Evolutionary conservation across 257 asterid genomes (phyloP).

Genomic region (Nicotiana knightiana): DNA sequence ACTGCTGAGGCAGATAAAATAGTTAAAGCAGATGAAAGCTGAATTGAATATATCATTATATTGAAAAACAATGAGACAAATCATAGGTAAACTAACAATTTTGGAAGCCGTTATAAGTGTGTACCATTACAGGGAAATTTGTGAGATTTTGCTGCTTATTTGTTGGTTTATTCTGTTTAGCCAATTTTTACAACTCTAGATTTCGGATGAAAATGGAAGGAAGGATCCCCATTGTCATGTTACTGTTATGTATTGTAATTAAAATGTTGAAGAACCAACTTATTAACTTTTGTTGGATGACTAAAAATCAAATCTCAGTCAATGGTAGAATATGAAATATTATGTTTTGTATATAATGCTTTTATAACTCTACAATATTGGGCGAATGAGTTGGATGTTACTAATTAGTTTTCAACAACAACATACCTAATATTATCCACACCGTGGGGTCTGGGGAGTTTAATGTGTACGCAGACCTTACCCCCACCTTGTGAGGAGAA

Average conservation of each 20-base stretch:
- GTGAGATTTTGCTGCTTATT: not conserved
- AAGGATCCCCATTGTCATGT: not conserved
- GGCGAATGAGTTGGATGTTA: no score
- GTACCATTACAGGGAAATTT: not conserved
- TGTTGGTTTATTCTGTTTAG: not conserved
- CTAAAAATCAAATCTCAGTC: not conserved
- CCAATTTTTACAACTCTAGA: not conserved
- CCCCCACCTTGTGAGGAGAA: no score
- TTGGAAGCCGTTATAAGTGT: not conserved
- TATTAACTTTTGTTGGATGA: not conserved
- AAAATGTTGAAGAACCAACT: not conserved
- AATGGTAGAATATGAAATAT: not conserved
- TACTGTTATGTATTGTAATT: not conserved
- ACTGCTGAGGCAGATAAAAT: conserved; percentile 17
- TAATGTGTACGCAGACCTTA: no score
- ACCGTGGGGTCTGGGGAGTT: no score
- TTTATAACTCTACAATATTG: no score
- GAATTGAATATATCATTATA: not conserved
- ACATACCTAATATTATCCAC: no score
- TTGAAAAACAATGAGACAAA: not conserved
- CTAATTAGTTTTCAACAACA: no score
- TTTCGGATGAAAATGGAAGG: not conserved
- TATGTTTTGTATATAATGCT: not conserved
- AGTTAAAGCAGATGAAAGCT: not conserved
- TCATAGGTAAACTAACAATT: not conserved